Base-by-base conservation (phyloP, 495 filamentous ascomycete genomes). In the Penicillium diatomitis region DNA sequence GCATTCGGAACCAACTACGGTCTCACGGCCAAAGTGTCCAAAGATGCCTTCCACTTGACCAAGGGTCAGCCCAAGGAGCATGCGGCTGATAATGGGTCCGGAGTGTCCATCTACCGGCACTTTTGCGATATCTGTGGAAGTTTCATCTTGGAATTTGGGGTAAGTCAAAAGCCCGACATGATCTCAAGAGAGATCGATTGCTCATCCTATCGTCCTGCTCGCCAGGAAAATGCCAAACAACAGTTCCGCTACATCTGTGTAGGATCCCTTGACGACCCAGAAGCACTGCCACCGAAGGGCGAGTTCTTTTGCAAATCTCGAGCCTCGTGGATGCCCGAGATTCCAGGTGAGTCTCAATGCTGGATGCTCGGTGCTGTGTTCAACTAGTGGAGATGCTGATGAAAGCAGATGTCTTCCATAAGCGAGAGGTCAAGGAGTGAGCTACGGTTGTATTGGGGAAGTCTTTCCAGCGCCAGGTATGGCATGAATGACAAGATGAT, bases 301-400 rank as follows among this genome's bases (percentile, higher is more conserved):
- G 83, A 86, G 57, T 86, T 86, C 70, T 86, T 82, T 54, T 85
- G 81, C 58, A 76, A 67, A 47, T 46, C 65, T 20, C 56, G 81
- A 42, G 70, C 72, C 31, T 68, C 62, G 8, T 85, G 83, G 83
- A 81, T 85, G 80, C 81, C 79, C 0, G 76, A 81, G 57, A 63
- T 84, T 27, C 68, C 69, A 39, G 68, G 79, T 80, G 53, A 61
- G 75, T 69, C 32, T 30, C 38, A 37, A 11, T 36, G 43, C 51
- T 49, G 11, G 4, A 39, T 27, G 9, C 42, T 4, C 44, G 27
- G 11, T 33, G 1, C 28, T 38, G 8, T 31, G 8, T 3, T 3
- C 8, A 7, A 10, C 3, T 46, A 28, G 41, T 11, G 30, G 9
- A 32, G 38, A 4, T 31, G 39, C 38, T 41, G 58, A 45, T 46